These are phyloP conservation scores for Solidago caesia DNA, from an alignment of 129 eudicot genomes.

Conservation along the genomic window DNA sequence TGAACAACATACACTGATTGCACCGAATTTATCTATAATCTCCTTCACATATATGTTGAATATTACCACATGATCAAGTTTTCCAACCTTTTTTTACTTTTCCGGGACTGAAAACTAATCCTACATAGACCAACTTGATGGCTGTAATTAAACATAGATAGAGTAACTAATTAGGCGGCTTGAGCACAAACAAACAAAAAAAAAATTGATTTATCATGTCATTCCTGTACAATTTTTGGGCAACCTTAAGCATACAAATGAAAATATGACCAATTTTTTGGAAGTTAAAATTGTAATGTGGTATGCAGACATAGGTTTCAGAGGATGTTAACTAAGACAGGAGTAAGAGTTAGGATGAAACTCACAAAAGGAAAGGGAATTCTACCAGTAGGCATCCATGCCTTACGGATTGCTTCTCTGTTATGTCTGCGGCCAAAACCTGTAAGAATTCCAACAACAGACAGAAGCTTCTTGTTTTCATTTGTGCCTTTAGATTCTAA, in stretches of 20 bases:
- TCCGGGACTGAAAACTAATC: slow-evolving; percentile 12
- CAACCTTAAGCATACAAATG: slow-evolving; percentile 11
- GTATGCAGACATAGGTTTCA: not conserved
- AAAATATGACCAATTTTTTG: not conserved
- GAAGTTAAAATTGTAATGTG: not conserved
- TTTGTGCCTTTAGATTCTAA: slow-evolving; percentile 34
- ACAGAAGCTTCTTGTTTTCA: slow-evolving; percentile 68
- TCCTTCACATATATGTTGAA: slow-evolving; percentile 14
- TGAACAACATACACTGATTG: slow-evolving; percentile 1
- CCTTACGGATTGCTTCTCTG: slow-evolving; percentile 86
- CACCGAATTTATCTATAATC: not conserved
- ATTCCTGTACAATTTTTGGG: not conserved
- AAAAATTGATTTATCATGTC: not conserved
- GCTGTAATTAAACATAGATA: slow-evolving; percentile 2
- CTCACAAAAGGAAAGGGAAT: slow-evolving; percentile 34
- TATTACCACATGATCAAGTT: not conserved
- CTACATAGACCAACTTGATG: not conserved
- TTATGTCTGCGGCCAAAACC: slow-evolving; percentile 73
- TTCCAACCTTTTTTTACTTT: not conserved
- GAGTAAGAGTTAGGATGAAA: slow-evolving; percentile 30
- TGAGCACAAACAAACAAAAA: slow-evolving; percentile 3
- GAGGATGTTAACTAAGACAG: slow-evolving; percentile 7
- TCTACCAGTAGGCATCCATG: slow-evolving; percentile 94
- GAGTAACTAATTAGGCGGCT: slow-evolving; percentile 6
- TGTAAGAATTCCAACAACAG: slow-evolving; percentile 72